phyloP scores from a whole-genome alignment of 208 protist species.

The Porcisia hertigi region DNA sequence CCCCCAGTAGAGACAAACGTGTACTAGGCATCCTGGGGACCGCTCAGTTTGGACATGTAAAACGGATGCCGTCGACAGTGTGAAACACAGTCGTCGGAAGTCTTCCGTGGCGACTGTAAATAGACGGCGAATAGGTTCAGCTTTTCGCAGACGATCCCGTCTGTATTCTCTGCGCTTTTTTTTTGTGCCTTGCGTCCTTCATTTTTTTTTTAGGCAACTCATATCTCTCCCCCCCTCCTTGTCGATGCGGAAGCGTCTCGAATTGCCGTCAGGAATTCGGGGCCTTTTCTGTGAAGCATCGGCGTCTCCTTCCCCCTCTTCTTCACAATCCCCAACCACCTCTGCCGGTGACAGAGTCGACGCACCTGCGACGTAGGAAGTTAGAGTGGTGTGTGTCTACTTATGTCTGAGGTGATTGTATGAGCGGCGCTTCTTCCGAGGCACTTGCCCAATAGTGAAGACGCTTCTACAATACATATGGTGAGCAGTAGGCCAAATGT shows the following conservation, averaged over 20 bases:
- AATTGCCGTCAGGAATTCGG: too few species aligned
- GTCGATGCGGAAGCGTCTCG: too few species aligned
- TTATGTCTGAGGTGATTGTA: background rate
- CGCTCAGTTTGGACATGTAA: background rate
- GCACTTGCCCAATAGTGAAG: background rate
- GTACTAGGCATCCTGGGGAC: background rate
- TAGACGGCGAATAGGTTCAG: background rate
- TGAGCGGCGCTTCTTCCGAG: background rate
- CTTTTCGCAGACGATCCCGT: background rate
- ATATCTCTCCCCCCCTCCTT: too few species aligned
- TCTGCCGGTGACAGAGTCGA: background rate
- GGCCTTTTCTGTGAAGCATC: background rate
- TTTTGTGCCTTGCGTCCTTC: background rate
- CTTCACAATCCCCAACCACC: background rate
- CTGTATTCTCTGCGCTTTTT: background rate
- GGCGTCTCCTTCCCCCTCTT: background rate
- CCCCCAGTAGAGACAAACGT: background rate
- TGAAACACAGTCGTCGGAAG: too few species aligned
- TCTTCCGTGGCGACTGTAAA: background rate
- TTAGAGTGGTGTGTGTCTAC: background rate
- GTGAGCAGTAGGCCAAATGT: background rate
- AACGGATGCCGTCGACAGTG: too few species aligned
- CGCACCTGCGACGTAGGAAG: background rate
- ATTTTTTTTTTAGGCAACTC: background rate
- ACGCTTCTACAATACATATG: background rate